Percentiles rank a stretch among this genome's conserved stretches.
Conservation (phyloP, 2,329 filamentous ascomycete species). For the Colletotrichum sp. region DNA sequence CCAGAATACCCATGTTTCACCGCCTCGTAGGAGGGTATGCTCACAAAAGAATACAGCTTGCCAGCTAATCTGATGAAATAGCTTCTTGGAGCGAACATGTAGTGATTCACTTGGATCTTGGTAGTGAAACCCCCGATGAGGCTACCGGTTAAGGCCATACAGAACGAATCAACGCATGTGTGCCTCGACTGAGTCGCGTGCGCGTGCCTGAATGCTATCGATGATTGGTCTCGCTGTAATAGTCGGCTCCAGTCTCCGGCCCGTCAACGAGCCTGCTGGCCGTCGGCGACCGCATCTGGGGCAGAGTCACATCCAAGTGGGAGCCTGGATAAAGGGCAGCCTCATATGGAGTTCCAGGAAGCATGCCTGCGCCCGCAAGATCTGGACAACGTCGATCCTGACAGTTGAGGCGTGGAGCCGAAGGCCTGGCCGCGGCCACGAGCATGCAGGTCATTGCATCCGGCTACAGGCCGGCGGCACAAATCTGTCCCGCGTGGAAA, state of each 20-base stretch:
- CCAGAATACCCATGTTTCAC: too few species aligned
- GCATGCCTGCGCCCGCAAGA: not conserved
- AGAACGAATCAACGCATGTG: not conserved
- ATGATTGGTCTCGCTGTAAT: not conserved
- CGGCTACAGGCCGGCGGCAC: not conserved
- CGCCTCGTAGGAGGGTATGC: not conserved
- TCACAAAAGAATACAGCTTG: fast-evolving
- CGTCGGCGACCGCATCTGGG: constrained; percentile 7
- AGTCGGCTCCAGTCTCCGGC: not conserved
- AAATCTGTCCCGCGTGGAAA: not conserved
- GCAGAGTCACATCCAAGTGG: not conserved
- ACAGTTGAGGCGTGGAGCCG: not conserved
- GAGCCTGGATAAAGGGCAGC: not conserved
- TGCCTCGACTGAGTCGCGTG: not conserved
- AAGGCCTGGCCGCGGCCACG: not conserved
- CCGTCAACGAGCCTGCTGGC: not conserved
- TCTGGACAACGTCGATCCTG: not conserved
- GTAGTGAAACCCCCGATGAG: not conserved
- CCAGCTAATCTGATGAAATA: not conserved
- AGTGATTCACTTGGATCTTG: not conserved
- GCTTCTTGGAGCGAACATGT: not conserved
- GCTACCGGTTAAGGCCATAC: not conserved
- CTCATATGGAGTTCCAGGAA: not conserved
- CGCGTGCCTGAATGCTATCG: not conserved
- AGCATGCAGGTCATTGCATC: not conserved